Conservation (phyloP, 2,329 filamentous ascomycete species). For the Alternaria postmessia region DNA sequence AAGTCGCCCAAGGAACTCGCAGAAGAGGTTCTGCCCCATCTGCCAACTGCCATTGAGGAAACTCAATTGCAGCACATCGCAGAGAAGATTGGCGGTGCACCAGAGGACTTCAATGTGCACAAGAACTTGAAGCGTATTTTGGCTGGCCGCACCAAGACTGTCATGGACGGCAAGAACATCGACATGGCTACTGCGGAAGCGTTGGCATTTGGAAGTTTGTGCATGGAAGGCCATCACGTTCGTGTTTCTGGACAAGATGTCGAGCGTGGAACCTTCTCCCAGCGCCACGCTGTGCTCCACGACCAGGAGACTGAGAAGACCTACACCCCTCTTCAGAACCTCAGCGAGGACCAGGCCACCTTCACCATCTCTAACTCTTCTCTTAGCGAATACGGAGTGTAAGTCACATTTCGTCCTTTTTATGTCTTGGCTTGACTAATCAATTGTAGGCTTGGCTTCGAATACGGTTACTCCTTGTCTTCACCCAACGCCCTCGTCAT, state of each 20-base stretch:
- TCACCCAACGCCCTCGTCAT: slow-evolving; percentile 97
- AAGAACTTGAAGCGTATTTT: slow-evolving; percentile 98
- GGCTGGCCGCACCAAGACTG: slow-evolving; percentile 85
- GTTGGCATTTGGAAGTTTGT: slow-evolving; percentile 89
- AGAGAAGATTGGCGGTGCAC: slow-evolving; percentile 76
- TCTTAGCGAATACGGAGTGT: slow-evolving; percentile 73
- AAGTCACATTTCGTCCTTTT: slow-evolving; percentile 44
- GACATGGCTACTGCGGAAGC: slow-evolving; percentile 98
- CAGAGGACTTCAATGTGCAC: slow-evolving; percentile 88
- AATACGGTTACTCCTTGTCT: slow-evolving; percentile 97
- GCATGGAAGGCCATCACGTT: slow-evolving; percentile 93
- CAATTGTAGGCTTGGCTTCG: slow-evolving; percentile 80
- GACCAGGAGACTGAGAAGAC: slow-evolving; percentile 95
- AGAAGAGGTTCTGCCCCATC: slow-evolving; percentile 90
- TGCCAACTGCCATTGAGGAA: slow-evolving; percentile 79
- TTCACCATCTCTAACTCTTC: slow-evolving; percentile 99
- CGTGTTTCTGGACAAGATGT: slow-evolving; percentile 98
- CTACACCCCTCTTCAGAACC: slow-evolving; percentile 89
- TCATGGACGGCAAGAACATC: slow-evolving; percentile 90
- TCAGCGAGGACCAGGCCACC: slow-evolving; percentile 90
- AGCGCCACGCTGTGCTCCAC: slow-evolving; percentile 95
- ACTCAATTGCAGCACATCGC: slow-evolving; percentile 83
- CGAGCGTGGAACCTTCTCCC: slow-evolving; percentile 98
- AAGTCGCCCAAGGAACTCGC: slow-evolving; percentile 98
- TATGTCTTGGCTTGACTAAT: slow-evolving; percentile 30